Percentiles rank a stretch among this genome's conserved stretches.
These are phyloP conservation scores for Zopfia rhizophila DNA, from an alignment of 2,329 filamentous ascomycete species.

Conservation along the genomic window DNA sequence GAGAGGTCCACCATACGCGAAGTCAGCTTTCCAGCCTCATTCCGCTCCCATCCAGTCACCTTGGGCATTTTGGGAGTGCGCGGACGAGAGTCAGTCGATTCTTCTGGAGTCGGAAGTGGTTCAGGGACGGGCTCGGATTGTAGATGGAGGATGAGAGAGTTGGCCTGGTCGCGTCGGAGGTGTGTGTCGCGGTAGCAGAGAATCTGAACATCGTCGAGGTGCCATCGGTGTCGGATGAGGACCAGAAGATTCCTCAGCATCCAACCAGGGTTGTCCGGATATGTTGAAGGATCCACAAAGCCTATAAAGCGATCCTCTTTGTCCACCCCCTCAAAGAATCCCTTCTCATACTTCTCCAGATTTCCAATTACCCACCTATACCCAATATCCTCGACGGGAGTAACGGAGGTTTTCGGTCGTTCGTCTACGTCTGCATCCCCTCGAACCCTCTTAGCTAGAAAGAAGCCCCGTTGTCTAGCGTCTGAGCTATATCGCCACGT, in stretches of 20 bases:
- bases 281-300: slow-evolving; percentile 94
- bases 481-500: slow-evolving; percentile 89
- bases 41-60: slow-evolving; percentile 94
- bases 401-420: slow-evolving; percentile 60
- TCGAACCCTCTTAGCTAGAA: slow-evolving; percentile 83
- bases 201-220: slow-evolving; percentile 79
- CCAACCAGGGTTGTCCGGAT: slow-evolving; percentile 88
- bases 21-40: slow-evolving; percentile 78
- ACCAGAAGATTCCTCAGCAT: slow-evolving; percentile 89
- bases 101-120: slow-evolving; percentile 20
- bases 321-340: slow-evolving; percentile 81
- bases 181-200: slow-evolving; percentile 91
- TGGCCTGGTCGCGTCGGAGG: slow-evolving; percentile 77
- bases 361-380: slow-evolving; percentile 82
- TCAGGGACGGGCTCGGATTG: slow-evolving; percentile 33
- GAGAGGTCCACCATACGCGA: slow-evolving; percentile 83
- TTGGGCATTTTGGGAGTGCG: slow-evolving; percentile 74
- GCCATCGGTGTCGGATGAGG: slow-evolving; percentile 83
- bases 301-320: slow-evolving; percentile 83
- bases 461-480: slow-evolving; percentile 89
- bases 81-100: slow-evolving; percentile 30
- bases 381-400: slow-evolving; percentile 65
- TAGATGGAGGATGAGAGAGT: slow-evolving; percentile 77
- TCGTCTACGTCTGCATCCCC: slow-evolving; percentile 37
- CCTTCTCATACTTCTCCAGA: slow-evolving; percentile 81